Evolutionary conservation across 176 grass and related monocot genomes (phyloP).

Genomic region (Coix lacrymajobi): DNA sequence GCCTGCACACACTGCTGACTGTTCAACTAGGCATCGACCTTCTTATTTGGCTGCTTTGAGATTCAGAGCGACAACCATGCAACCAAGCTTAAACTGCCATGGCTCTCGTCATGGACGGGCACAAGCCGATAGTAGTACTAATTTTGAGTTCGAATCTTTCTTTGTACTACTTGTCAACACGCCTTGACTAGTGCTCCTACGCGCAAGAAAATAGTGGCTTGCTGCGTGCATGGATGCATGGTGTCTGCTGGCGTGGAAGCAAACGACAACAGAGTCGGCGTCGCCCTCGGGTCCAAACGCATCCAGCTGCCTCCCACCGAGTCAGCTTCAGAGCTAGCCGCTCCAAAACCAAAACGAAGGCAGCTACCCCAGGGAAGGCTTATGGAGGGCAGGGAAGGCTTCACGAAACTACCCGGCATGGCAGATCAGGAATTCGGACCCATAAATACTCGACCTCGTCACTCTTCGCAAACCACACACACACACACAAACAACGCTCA

Average conservation of each 20-base stretch:
- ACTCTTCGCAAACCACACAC: constrained; percentile 12
- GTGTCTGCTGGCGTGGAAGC: constrained; percentile 15
- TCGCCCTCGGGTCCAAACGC: constrained; percentile 21
- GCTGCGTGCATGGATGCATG: neutral
- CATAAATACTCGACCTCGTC: constrained; percentile 23
- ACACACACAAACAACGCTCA: constrained; percentile 13
- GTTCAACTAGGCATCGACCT: neutral
- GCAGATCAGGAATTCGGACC: neutral
- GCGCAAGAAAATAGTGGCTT: neutral
- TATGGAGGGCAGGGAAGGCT: neutral
- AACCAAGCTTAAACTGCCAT: neutral
- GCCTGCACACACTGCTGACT: neutral
- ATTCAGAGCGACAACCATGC: neutral
- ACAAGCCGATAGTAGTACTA: no score
- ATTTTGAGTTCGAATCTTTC: neutral
- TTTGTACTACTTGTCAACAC: neutral
- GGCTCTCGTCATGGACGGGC: neutral
- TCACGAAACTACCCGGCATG: constrained; percentile 29
- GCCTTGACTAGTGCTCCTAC: neutral
- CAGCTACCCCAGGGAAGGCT: neutral
- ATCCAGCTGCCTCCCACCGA: constrained; percentile 41
- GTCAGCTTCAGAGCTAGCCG: constrained; percentile 22
- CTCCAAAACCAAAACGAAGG: neutral
- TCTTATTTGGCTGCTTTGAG: neutral
- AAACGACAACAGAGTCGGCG: constrained; percentile 6